Base-by-base conservation (phyloP, 2,329 filamentous ascomycete genomes). In the Lasiodiplodia citricola region DNA sequence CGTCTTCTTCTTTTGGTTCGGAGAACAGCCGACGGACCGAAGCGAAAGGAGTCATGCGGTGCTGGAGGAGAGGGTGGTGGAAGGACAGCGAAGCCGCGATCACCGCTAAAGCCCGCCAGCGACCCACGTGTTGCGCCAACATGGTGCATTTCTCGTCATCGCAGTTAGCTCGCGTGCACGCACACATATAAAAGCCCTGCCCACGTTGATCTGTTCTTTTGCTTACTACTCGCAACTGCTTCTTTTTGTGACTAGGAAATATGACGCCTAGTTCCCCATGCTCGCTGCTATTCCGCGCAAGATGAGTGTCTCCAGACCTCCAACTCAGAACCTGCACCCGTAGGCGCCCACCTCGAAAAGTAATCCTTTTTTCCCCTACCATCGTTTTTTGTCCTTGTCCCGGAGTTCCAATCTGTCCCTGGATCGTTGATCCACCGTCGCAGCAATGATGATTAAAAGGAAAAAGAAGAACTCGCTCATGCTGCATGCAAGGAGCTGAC, bases 391-490 rank as follows among this genome's bases (percentile, higher is more conserved):
- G 60, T 37, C 60, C 60, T 11, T 25, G 47, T 51, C 60, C 60
- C 60, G 31, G 44, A 52, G 47, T 50, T 62, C 60, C 60, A 64
- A 64, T 64, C 60, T 64, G 60, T 52, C 60, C 41, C 23, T 41
- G 60, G 60, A 64, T 35, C 41, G 28, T 18, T n/a, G 28, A 52
- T 64, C 60, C 60, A 50, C 47, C 47, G 47, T 64, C 31, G 28
- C 44, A 64, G 44, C 47, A 52, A 64, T 64, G 60, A 64, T 64
- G 60, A 64, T 64, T 64, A 64, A 38, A 52, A 41, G 35, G 37
- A 58, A 67, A 67, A 67, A 21, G 54, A 67, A 66, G 25, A 67
- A 58, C 44, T 37, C 56, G 65, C 65, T 67, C 65, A 67, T 67
- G 65, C 65, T 50, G 65, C 65, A 68, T 54, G 44, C 57, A 31